Base-by-base conservation (phyloP, 805 yeast genomes). In the Komagataella pastoris region DNA sequence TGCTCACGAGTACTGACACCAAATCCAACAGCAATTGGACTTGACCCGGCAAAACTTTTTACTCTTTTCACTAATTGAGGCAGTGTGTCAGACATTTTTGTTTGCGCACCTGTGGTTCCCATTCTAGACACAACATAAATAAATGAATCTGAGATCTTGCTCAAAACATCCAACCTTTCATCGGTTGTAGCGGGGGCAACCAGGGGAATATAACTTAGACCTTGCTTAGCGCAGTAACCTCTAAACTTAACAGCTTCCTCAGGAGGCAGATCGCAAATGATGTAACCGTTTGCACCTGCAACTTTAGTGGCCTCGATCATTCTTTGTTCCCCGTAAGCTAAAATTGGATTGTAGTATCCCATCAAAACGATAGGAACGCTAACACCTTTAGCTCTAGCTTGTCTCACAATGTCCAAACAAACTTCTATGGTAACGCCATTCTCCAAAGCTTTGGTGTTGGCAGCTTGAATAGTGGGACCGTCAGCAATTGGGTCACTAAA, bases 401-500 rank as follows among this genome's bases (percentile, higher is more conserved):
- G 63, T 53, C 72, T 68, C 23, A 93, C 87, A 47, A 88, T 64
- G 14, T 85, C 89, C 54, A 93, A 69, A 57, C 88, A 81, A 61
- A 74, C 73, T 6, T 71, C 64, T 56, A 88, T 81, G 30, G 88
- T 83, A 54, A 89, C 79, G 12, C 95, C 95, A 60, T 93, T 91
- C 23, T 78, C 75, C 56, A 93, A 74, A 17, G 99, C 93, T n/a
- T 70, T 72, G 18, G 78, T 79, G 70, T 90, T 90, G 44, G 98
- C 88, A 40, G 73, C 81, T 71, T 93, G 99, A 61, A 93, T 93
- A 17, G 96, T 88, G 45, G 98, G 96, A 49, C 99, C 99, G 67
- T 93, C 99, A 40, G 98, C 99, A 65, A 93, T 89, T 44, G 99
- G 99, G 65, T 93, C 99, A 19, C 96, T 84, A 66, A 93, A 93